Evolutionary conservation across 805 yeast genomes (phyloP), one percentile per base, ranked within the genome.

Genomic region (Ogataea glucozyma): DNA sequence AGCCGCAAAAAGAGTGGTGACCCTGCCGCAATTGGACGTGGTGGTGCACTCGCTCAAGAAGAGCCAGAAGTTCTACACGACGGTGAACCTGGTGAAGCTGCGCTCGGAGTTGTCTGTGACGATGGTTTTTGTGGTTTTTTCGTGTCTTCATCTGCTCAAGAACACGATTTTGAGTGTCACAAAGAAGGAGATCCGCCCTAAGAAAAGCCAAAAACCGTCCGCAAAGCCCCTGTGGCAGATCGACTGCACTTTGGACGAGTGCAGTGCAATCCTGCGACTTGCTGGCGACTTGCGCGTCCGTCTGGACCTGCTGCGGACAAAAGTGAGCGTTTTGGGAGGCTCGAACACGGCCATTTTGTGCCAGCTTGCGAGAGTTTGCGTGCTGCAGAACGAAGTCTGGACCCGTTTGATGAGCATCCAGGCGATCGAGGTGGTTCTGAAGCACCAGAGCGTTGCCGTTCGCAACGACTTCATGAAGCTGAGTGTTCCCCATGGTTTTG

Each of bases 401-500:
- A 62, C 72, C 13, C 62, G 83, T 37, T 52, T 81, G 4, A 10
- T 37, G 22, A 24, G 31, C 11, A 5, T 43, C 3, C 46, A 43
- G 30, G 17, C 19, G 9, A 30, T 36, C 9, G 31, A 38, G 22
- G 7, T 38, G 26, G 13, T 6, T 4, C 4, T 33, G 7, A 18
- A 26, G 26, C 71, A 3, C 64, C 73, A 26, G 46, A 61, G 5
- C 48, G 60, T 20, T 27, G 29, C 2, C 54, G 51, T 70, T 14
- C 46, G 41, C 1, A 60, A 73, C 23, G 53, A 52, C 6, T 64
- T 66, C 8, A 68, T 78, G 52, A 73, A 81, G 41, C 58, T 83
- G 32, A 69, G 70, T 18, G 70, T 88, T 38, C 97, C 97, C 0
- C 78, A 83, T 60, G 79, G 80, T 41, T 86, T 86, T 57, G 71